Conservation (phyloP, 225 moss, liverwort and hornwort genomes). For the Marchantia polymorpha region DNA sequence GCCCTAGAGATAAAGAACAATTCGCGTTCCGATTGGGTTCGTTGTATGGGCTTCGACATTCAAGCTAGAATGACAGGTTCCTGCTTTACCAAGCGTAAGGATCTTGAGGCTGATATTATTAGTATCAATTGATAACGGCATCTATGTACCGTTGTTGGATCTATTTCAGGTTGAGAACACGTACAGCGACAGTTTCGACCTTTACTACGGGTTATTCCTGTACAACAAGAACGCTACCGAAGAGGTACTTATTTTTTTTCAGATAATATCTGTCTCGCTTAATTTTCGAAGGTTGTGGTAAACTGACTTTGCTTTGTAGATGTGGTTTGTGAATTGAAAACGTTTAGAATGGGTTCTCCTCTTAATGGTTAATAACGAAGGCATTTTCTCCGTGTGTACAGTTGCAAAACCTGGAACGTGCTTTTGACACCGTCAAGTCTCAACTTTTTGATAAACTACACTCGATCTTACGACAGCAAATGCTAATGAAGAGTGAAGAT, state of each 20-base stretch:
- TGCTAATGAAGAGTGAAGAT: slow-evolving; percentile 25
- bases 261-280: too few species aligned
- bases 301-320: too few species aligned
- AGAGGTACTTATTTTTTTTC: slow-evolving; percentile 52
- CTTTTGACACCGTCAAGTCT: slow-evolving; percentile 84
- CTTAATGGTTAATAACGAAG: too few species aligned
- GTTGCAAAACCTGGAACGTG: slow-evolving; percentile 82
- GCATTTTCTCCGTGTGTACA: slow-evolving; percentile 31
- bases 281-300: too few species aligned
- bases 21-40: too few species aligned
- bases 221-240: slow-evolving; percentile 93
- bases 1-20: background rate
- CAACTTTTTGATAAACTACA: slow-evolving; percentile 85
- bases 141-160: background rate
- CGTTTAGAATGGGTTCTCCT: too few species aligned
- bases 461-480: slow-evolving; percentile 63
- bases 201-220: slow-evolving; percentile 95
- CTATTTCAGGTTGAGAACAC: slow-evolving; percentile 85
- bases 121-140: background rate
- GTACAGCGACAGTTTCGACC: slow-evolving; percentile 84
- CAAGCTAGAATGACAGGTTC: too few species aligned
- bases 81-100: too few species aligned
- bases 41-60: too few species aligned
- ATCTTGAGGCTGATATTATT: background rate
- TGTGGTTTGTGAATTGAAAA: too few species aligned